phyloP scores from a whole-genome alignment of 169 alveolate species.

The Neospora caninum region DNA sequence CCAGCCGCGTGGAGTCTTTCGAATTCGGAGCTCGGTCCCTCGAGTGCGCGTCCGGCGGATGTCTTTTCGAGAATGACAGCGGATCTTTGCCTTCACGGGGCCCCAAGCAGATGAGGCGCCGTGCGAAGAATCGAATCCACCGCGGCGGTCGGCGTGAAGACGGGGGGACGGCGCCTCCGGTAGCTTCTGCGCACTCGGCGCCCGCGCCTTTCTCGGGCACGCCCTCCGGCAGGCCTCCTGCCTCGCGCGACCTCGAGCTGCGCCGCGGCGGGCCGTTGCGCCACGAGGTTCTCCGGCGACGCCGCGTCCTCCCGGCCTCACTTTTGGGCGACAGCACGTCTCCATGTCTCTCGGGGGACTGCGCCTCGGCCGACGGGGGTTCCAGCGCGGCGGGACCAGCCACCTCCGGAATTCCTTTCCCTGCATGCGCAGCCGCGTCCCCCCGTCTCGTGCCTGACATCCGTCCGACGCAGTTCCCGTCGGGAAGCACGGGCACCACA shows the following conservation, averaged over 20 bases:
- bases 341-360: neutral
- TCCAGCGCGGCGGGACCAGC: neutral
- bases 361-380: neutral
- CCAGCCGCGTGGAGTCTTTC: too few species aligned
- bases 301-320: neutral
- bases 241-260: neutral
- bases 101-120: slow-evolving; percentile 20
- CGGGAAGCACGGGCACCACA: too few species aligned
- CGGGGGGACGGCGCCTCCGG: neutral
- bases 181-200: neutral
- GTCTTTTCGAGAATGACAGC: neutral
- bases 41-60: neutral
- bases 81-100: slow-evolving; percentile 3
- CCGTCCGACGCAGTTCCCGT: neutral
- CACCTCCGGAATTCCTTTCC: neutral
- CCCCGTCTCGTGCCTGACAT: neutral
- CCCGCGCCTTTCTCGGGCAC: neutral
- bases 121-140: slow-evolving; percentile 3
- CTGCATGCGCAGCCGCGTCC: neutral
- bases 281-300: neutral
- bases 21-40: too few species aligned
- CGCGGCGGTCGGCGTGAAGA: slow-evolving; percentile 8
- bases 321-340: neutral
- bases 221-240: neutral
- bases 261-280: neutral